These are phyloP conservation scores for Wallacemonas sp. DNA, from an alignment of 208 protist genomes.

Conservation along the genomic window DNA sequence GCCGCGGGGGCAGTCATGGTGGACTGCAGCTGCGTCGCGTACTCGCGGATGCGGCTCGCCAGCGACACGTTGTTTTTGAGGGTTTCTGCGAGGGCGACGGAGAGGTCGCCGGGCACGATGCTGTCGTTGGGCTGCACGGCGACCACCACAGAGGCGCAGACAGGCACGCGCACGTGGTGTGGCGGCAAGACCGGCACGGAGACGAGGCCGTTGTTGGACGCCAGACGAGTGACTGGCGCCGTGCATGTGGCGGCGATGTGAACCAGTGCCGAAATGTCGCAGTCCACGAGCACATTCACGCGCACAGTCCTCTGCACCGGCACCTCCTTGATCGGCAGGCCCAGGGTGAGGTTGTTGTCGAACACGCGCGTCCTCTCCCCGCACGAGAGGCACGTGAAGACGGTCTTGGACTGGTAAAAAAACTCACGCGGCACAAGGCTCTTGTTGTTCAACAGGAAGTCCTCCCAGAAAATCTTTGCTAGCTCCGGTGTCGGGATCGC, in stretches of 20 bases:
- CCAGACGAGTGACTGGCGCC: no score
- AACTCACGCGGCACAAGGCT: constrained; percentile 79
- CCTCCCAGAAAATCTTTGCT: constrained; percentile 85
- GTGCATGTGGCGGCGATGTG: no score
- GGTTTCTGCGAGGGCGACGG: constrained; percentile 23
- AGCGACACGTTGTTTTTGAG: constrained; percentile 16
- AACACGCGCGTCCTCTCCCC: constrained; percentile 63
- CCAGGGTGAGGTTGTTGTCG: constrained; percentile 78
- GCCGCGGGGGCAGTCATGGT: not conserved
- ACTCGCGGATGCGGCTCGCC: not conserved
- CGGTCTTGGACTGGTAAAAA: constrained; percentile 79
- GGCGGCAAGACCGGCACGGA: not conserved
- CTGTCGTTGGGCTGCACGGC: constrained; percentile 30
- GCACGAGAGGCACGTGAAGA: constrained; percentile 71
- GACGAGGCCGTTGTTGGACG: not conserved
- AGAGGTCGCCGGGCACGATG: constrained; percentile 28
- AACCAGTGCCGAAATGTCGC: constrained; percentile 4
- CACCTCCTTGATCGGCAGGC: constrained; percentile 54
- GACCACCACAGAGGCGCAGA: constrained; percentile 26
- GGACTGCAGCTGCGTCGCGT: not conserved
- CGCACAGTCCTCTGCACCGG: constrained; percentile 31
- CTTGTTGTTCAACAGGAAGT: constrained; percentile 81
- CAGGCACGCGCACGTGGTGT: constrained; percentile 19
- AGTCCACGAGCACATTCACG: constrained; percentile 40
- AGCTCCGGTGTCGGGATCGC: constrained; percentile 66